Conservation (phyloP, 768 basidiomycete genomes). For the Tulasnella sp. region DNA sequence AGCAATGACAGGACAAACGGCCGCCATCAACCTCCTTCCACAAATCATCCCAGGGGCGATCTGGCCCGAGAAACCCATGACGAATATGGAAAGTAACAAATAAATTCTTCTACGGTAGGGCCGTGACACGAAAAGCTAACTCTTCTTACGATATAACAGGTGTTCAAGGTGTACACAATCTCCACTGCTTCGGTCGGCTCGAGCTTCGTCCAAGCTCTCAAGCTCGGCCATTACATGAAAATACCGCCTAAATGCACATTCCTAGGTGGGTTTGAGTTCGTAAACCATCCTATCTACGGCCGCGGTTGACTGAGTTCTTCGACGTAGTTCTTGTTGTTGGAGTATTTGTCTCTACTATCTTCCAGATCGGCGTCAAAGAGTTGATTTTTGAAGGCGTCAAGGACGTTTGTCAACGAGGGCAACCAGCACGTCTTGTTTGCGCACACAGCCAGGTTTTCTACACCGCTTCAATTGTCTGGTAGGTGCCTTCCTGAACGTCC, state of each 20-base stretch:
- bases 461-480: conserved; percentile 46
- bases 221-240: conserved; percentile 50
- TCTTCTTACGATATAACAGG: not conserved
- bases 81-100: conserved; percentile 41
- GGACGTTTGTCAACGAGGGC: conserved; percentile 41
- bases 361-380: conserved; percentile 43
- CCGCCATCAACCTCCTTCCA: conserved; percentile 45
- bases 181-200: conserved; percentile 37
- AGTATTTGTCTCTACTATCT: conserved; percentile 38
- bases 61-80: conserved; percentile 43
- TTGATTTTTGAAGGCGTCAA: conserved; percentile 41
- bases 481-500: conserved; percentile 20
- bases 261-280: conserved; percentile 21
- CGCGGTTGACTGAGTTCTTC: not conserved
- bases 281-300: not conserved
- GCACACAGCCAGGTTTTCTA: conserved; percentile 41
- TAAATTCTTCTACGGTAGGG: not conserved
- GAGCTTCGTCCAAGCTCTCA: conserved; percentile 40
- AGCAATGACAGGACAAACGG: conserved; percentile 42
- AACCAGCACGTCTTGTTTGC: conserved; percentile 42
- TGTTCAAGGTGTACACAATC: conserved; percentile 42
- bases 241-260: conserved; percentile 47
- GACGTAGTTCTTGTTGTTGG: conserved; percentile 40
- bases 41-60: conserved; percentile 47
- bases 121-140: not conserved